A percentile compares a stretch with the other conserved stretches of the same genome.
Evolutionary conservation across 1,139 yeast species (phyloP).

Genomic region (Scheffersomyces parashehatae): DNA sequence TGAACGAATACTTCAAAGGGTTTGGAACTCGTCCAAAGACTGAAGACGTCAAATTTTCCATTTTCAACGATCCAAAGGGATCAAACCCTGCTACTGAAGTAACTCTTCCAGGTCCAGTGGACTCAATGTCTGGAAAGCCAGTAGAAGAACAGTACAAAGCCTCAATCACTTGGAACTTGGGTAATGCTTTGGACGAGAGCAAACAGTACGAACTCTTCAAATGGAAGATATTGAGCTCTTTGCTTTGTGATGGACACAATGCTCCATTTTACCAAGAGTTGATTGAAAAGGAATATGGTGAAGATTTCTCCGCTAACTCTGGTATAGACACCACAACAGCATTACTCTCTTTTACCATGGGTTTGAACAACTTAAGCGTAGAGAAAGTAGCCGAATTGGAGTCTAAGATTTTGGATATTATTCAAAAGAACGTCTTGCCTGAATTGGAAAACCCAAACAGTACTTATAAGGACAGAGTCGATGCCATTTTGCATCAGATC

Average conservation of each 20-base stretch:
- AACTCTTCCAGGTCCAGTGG: slow-evolving; percentile 70
- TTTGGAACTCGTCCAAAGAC: slow-evolving; percentile 50
- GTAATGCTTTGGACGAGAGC: slow-evolving; percentile 61
- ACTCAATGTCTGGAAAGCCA: slow-evolving; percentile 68
- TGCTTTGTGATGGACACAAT: slow-evolving; percentile 88
- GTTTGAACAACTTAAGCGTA: slow-evolving; percentile 71
- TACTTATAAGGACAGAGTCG: slow-evolving; percentile 63
- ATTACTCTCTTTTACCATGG: slow-evolving; percentile 76
- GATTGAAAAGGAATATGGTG: slow-evolving; percentile 81
- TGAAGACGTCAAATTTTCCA: slow-evolving; percentile 25
- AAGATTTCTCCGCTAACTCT: slow-evolving; percentile 84
- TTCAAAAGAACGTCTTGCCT: slow-evolving; percentile 37
- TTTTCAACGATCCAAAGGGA: slow-evolving; percentile 16
- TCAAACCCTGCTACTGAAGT: slow-evolving; percentile 1
- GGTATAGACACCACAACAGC: slow-evolving; percentile 88
- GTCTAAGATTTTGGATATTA: slow-evolving; percentile 42
- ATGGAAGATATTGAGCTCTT: slow-evolving; percentile 67
- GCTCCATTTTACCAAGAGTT: slow-evolving; percentile 84
- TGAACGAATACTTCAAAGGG: slow-evolving; percentile 50
- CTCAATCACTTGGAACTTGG: slow-evolving; percentile 87
- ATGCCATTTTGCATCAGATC: slow-evolving; percentile 84
- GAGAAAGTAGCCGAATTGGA: slow-evolving; percentile 51
- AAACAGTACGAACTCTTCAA: slow-evolving; percentile 64
- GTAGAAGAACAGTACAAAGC: slow-evolving; percentile 69
- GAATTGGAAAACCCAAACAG: slow-evolving; percentile 43